Evolutionary conservation across 306 rosid species (phyloP), one percentile per base, ranked within the genome.

Genomic region (Acacia melanoxylon): DNA sequence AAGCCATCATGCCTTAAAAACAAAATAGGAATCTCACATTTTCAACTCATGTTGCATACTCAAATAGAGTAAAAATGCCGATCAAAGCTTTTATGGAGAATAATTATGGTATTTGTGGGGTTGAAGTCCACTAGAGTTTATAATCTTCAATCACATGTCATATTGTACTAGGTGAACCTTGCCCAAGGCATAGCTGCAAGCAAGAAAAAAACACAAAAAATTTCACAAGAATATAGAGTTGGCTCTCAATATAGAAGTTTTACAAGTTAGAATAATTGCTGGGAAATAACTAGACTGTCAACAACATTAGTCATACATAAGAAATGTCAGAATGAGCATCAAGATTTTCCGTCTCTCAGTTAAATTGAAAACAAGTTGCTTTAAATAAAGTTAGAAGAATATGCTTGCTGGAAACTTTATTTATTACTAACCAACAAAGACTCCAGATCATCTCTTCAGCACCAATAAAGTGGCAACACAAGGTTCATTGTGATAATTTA

Each of bases 201-300:
- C 11, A 12, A 10, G 13, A 69, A 69, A 42, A 10, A 33, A 5
- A 8, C 9, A n/a, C 4, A 20, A 40, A n/a, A 20, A 19, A 10
- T 59, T 37, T 61, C 13, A 45, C 61, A 42, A 77, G 41, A 42
- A 65, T 66, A 29, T 65, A 54, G 12, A 59, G 45, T 35, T 69
- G 41, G 41, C 70, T 31, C 74, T 63, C 24, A 86, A 72, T 13
- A 22, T 14, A 72, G 37, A 67, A 78, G 72, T 31, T 63, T 52
- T 48, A 54, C n/a, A 35, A 14, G 46, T 75, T 40, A 14, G 1
- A 31, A 49, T 37, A 33, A 15, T 51, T 20, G 22, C 40, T 1
- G 40, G 40, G 65, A 49, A 67, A 49, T 20, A 66, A 56, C 75
- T 41, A 33, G n/a, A 72, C 22, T 56, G 35, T 22, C 51, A 37